Conservation (phyloP, 495 filamentous ascomycete genomes). For the Alectoria sarmentosa region DNA sequence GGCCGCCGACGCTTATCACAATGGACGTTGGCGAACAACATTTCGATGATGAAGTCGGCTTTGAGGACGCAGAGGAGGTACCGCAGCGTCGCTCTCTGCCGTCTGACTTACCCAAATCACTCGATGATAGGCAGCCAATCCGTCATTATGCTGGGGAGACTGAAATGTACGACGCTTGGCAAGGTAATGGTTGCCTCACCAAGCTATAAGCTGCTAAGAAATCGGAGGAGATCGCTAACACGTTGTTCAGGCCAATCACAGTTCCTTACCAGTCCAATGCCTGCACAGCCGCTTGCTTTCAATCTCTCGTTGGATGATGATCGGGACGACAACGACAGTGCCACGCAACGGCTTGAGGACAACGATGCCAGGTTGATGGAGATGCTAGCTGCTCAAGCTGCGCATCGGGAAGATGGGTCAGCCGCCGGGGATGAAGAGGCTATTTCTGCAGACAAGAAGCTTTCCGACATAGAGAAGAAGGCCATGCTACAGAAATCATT, state of each 20-base stretch:
- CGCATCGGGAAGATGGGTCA: constrained; percentile 64
- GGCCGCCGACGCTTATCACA: background rate
- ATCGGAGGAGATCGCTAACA: background rate
- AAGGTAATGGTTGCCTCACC: constrained; percentile 53
- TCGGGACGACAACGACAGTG: constrained; percentile 56
- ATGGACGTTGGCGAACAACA: constrained; percentile 22
- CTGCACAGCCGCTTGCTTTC: constrained; percentile 76
- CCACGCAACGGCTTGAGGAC: constrained; percentile 57
- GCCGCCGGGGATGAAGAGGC: constrained; percentile 71
- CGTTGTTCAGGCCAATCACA: constrained; percentile 73
- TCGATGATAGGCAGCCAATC: constrained; percentile 76
- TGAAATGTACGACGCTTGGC: constrained; percentile 98
- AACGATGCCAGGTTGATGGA: constrained; percentile 85
- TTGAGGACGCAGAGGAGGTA: constrained; percentile 22
- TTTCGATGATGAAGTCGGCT: constrained; percentile 15
- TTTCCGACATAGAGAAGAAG: constrained; percentile 71
- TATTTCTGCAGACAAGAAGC: constrained; percentile 62
- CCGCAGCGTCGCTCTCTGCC: constrained; percentile 53
- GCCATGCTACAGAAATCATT: constrained; percentile 76
- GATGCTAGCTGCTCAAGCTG: constrained; percentile 92
- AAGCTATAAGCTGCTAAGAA: background rate
- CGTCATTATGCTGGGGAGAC: constrained; percentile 60
- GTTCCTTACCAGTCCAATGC: constrained; percentile 78
- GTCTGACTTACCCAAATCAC: constrained; percentile 77
- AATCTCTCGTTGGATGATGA: constrained; percentile 72